These are phyloP conservation scores for Leucogyrophana mollusca DNA, from an alignment of 768 basidiomycete species.

Conservation along the genomic window DNA sequence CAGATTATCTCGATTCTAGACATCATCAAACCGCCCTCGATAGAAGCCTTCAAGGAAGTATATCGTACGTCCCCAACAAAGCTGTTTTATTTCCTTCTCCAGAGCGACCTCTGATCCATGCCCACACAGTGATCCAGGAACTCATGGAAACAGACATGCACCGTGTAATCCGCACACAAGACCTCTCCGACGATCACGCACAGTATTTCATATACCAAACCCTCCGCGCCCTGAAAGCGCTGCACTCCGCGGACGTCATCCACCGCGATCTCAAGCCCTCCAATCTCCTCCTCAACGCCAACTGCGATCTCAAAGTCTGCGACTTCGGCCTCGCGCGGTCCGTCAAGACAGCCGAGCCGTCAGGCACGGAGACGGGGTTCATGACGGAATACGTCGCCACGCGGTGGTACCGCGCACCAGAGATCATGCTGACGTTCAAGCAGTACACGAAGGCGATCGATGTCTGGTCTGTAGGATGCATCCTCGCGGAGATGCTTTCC, in stretches of 20 bases:
- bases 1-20: slow-evolving; percentile 90
- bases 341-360: slow-evolving; percentile 81
- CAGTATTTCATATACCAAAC: slow-evolving; percentile 96
- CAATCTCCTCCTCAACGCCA: slow-evolving; percentile 95
- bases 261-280: slow-evolving; percentile 97
- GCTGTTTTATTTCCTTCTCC: too few species aligned
- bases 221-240: slow-evolving; percentile 90
- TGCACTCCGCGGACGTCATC: slow-evolving; percentile 96
- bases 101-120: too few species aligned
- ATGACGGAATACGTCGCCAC: slow-evolving; percentile 99
- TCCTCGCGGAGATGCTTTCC: slow-evolving; percentile 95
- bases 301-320: slow-evolving; percentile 93
- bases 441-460: slow-evolving; percentile 97
- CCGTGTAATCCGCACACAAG: slow-evolving; percentile 92
- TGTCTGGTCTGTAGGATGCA: slow-evolving; percentile 86
- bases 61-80: slow-evolving; percentile 50
- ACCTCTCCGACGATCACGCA: slow-evolving; percentile 92
- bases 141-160: slow-evolving; percentile 97
- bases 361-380: slow-evolving; percentile 81
- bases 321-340: slow-evolving; percentile 96
- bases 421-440: slow-evolving; percentile 99
- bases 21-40: slow-evolving; percentile 76
- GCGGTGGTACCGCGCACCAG: slow-evolving; percentile 97
- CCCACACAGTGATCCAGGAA: slow-evolving; percentile 87
- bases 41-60: slow-evolving; percentile 87